Percentiles rank a stretch among this genome's conserved stretches.
These are phyloP conservation scores for Maudiozyma serrabonitensis DNA, from an alignment of 805 yeast genomes.

Conservation along the genomic window DNA sequence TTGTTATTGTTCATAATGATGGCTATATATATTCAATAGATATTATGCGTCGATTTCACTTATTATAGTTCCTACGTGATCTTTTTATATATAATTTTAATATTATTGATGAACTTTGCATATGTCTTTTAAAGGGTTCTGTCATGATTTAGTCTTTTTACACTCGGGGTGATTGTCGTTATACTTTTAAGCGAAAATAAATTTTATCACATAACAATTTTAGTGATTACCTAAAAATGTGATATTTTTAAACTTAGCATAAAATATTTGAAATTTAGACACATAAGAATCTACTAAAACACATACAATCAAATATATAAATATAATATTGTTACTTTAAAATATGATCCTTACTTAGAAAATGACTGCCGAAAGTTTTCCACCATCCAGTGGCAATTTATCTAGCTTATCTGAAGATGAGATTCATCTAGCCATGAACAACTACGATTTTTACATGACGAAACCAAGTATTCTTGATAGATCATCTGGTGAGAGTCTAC, in stretches of 20 bases:
- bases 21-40: too few relatives aligned
- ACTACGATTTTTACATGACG: constrained; percentile 58
- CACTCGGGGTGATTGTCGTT: neutral
- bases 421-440: constrained; percentile 46
- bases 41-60: too few relatives aligned
- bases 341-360: neutral
- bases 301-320: neutral
- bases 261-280: too few relatives aligned
- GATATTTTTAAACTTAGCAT: too few relatives aligned
- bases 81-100: too few relatives aligned
- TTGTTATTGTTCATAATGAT: constrained; percentile 21
- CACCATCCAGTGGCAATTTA: neutral
- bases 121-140: too few relatives aligned
- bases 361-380: neutral
- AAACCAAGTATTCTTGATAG: constrained; percentile 47
- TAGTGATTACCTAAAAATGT: too few relatives aligned
- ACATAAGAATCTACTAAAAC: too few relatives aligned
- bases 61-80: too few relatives aligned
- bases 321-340: neutral
- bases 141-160: too few relatives aligned
- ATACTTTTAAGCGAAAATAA: neutral
- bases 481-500: constrained; percentile 28
- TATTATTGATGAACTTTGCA: too few relatives aligned
- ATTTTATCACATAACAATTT: neutral
- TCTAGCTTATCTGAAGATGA: constrained; percentile 9